Conservation (phyloP, 345 rosid genomes). For the Melaleuca alternifolia region DNA sequence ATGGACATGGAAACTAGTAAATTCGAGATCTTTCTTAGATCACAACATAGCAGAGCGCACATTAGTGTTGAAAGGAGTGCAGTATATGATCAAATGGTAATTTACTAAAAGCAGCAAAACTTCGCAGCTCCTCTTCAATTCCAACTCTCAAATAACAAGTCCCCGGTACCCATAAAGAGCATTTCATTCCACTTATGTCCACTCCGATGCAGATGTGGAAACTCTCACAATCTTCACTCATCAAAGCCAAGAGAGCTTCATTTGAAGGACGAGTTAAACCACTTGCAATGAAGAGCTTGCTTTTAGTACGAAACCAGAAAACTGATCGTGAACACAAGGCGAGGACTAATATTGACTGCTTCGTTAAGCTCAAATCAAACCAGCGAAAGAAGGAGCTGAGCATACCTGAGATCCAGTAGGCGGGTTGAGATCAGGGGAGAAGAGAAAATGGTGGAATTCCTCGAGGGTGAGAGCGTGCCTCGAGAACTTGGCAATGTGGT, state of each 20-base stretch:
- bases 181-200: neutral
- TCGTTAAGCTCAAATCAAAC: neutral
- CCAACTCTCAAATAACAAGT: neutral
- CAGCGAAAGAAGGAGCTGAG: neutral
- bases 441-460: conserved; percentile 50
- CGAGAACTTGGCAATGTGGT: conserved; percentile 52
- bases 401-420: conserved; percentile 39
- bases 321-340: neutral
- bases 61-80: neutral
- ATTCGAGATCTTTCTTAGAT: neutral
- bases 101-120: neutral
- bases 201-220: neutral
- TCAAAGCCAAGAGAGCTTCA: neutral
- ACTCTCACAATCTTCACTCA: neutral
- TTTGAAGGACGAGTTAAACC: neutral
- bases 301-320: neutral
- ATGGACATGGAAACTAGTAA: neutral
- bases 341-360: neutral
- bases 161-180: neutral
- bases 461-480: conserved; percentile 58
- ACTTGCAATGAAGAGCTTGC: neutral
- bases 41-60: neutral
- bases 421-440: conserved; percentile 55
- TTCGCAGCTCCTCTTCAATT: neutral
- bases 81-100: neutral